Evolutionary conservation across 1,284 basidiomycete genomes (phyloP).

Genomic region (Ganoderma leucocontextum): DNA sequence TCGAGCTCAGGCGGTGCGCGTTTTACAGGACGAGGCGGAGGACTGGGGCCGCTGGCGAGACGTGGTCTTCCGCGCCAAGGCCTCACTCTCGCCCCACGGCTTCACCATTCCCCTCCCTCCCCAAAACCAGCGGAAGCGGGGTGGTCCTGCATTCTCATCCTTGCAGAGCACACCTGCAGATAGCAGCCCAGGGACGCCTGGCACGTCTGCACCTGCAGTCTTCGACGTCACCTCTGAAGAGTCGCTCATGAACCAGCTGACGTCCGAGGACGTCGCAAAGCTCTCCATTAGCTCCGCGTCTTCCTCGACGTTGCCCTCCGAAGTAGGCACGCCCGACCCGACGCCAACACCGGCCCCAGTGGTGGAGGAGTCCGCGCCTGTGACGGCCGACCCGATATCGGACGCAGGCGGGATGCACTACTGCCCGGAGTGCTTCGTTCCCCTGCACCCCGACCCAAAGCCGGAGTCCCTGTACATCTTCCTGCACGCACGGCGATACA

Average conservation of each 20-base stretch:
- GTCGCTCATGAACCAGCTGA: conserved; percentile 46
- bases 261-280: conserved; percentile 49
- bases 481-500: conserved; percentile 88
- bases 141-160: conserved; percentile 49
- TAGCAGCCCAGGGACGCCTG: not conserved
- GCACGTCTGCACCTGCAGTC: not conserved
- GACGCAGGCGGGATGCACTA: conserved; percentile 51
- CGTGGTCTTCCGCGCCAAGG: conserved; percentile 80
- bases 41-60: conserved; percentile 93
- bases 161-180: not conserved
- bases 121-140: conserved; percentile 62
- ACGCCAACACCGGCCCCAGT: conserved; percentile 15
- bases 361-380: conserved; percentile 14
- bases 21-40: conserved; percentile 82
- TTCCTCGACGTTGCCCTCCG: not conserved
- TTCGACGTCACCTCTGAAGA: conserved; percentile 4
- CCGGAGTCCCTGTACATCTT: conserved; percentile 94
- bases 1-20: too few species aligned
- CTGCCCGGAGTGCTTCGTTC: conserved; percentile 90
- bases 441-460: conserved; percentile 89
- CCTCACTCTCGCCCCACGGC: conserved; percentile 58
- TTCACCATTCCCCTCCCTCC: conserved; percentile 61
- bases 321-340: conserved; percentile 7
- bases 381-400: conserved; percentile 16
- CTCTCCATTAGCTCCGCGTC: conserved; percentile 30